phyloP scores from a whole-genome alignment of 441 rosid genomes.

The Populus hybrid region DNA sequence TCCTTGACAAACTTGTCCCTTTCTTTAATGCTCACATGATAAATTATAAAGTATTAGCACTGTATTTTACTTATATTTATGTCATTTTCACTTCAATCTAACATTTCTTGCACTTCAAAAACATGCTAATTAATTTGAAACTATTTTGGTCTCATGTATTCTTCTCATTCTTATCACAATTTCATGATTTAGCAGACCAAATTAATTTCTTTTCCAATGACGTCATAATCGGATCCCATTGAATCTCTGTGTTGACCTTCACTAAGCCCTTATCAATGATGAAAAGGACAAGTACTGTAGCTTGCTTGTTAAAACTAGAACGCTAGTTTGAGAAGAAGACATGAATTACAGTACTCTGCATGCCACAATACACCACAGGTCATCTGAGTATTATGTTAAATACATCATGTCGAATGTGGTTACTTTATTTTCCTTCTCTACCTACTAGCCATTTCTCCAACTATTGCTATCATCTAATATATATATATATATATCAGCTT shows the following conservation, averaged over 20 bases:
- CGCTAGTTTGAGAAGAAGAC: neutral
- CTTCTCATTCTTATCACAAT: neutral
- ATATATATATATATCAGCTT: neutral
- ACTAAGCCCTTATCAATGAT: neutral
- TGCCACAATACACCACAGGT: neutral
- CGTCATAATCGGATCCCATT: neutral
- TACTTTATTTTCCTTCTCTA: neutral
- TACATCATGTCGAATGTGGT: neutral
- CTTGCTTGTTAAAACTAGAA: neutral
- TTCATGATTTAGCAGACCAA: neutral
- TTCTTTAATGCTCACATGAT: neutral
- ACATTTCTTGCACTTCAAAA: neutral
- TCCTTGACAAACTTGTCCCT: neutral
- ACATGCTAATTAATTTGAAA: neutral
- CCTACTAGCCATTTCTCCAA: neutral
- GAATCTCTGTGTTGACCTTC: neutral
- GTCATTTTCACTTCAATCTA: neutral
- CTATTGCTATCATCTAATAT: neutral
- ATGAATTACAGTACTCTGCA: neutral
- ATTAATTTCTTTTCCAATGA: neutral
- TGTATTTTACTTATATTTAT: neutral
- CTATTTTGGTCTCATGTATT: neutral
- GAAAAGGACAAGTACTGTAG: neutral
- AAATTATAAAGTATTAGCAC: neutral
- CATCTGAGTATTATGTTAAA: neutral